These are phyloP conservation scores for Ramularia endophylla DNA, from an alignment of 2,329 filamentous ascomycete genomes.

Conservation along the genomic window DNA sequence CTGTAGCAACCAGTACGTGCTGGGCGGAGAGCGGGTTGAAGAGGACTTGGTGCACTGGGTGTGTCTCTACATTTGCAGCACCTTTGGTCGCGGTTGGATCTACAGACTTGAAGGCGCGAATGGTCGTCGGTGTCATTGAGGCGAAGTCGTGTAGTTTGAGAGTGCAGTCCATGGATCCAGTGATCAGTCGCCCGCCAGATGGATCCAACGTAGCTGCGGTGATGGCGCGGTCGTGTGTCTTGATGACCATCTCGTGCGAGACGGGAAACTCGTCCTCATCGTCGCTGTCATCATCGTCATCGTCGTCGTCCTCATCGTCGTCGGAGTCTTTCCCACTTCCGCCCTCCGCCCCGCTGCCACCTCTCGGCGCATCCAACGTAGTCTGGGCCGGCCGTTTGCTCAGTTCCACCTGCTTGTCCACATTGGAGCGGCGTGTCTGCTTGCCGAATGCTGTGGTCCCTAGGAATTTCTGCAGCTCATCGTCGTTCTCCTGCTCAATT, in stretches of 20 bases:
- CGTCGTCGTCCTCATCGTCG: constrained; percentile 45
- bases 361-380: neutral
- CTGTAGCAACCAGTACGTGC: constrained; percentile 78
- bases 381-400: constrained; percentile 57
- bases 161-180: constrained; percentile 85
- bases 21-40: constrained; percentile 80
- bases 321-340: constrained; percentile 36
- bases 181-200: constrained; percentile 75
- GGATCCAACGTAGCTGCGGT: constrained; percentile 81
- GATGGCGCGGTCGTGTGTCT: constrained; percentile 83
- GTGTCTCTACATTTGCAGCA: constrained; percentile 68
- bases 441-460: constrained; percentile 82
- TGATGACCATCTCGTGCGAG: constrained; percentile 86
- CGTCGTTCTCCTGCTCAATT: constrained; percentile 44
- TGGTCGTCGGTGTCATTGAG: constrained; percentile 88
- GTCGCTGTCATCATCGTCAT: constrained; percentile 56
- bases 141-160: constrained; percentile 94
- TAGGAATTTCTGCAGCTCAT: constrained; percentile 69
- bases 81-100: constrained; percentile 79
- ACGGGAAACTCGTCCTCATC: constrained; percentile 86
- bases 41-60: constrained; percentile 77
- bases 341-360: neutral
- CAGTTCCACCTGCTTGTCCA: constrained; percentile 73
- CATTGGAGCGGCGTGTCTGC: constrained; percentile 64
- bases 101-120: constrained; percentile 87